A percentile compares a stretch with the other conserved stretches of the same genome.
These are phyloP conservation scores for Saccharomycopsis selenospora DNA, from an alignment of 805 yeast genomes.

Conservation along the genomic window DNA sequence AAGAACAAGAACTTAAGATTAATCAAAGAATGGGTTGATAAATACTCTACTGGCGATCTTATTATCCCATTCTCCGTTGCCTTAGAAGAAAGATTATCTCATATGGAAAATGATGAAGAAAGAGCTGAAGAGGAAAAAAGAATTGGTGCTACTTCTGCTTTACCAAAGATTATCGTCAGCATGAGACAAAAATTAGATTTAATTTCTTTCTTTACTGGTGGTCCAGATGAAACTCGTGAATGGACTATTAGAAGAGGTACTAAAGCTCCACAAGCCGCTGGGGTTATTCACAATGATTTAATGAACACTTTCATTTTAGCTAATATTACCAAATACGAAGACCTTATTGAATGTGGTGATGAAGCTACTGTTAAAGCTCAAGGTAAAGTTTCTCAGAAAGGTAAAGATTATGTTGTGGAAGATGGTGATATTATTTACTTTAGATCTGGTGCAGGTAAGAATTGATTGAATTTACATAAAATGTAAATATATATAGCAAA, in stretches of 20 bases:
- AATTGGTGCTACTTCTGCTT: conserved; percentile 67
- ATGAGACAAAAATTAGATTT: conserved; percentile 85
- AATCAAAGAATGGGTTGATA: conserved; percentile 88
- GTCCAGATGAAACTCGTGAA: conserved; percentile 94
- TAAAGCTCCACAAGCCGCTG: conserved; percentile 98
- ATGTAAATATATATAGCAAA: too few relatives aligned
- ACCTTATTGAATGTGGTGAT: conserved; percentile 68
- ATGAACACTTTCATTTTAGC: conserved; percentile 94
- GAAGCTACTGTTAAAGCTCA: conserved; percentile 77
- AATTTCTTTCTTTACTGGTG: conserved; percentile 93
- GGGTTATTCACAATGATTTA: conserved; percentile 93
- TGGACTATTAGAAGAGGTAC: conserved; percentile 94
- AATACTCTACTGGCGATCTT: conserved; percentile 79
- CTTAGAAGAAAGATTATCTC: conserved; percentile 85
- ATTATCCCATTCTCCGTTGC: conserved; percentile 91
- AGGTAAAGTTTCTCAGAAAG: conserved; percentile 86
- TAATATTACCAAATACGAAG: conserved; percentile 80
- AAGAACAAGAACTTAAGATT: conserved; percentile 77
- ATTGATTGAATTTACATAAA: conserved; percentile 33
- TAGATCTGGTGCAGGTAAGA: conserved; percentile 78
- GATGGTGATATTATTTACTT: conserved; percentile 79
- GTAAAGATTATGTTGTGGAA: conserved; percentile 91
- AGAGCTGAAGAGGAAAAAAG: conserved; percentile 68
- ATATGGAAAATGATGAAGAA: conserved; percentile 78
- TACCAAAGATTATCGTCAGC: conserved; percentile 77